Percentiles rank a stretch among this genome's conserved stretches.
phyloP scores from a whole-genome alignment of 2,329 filamentous ascomycete genomes.

The Harringtonia aguacate region DNA sequence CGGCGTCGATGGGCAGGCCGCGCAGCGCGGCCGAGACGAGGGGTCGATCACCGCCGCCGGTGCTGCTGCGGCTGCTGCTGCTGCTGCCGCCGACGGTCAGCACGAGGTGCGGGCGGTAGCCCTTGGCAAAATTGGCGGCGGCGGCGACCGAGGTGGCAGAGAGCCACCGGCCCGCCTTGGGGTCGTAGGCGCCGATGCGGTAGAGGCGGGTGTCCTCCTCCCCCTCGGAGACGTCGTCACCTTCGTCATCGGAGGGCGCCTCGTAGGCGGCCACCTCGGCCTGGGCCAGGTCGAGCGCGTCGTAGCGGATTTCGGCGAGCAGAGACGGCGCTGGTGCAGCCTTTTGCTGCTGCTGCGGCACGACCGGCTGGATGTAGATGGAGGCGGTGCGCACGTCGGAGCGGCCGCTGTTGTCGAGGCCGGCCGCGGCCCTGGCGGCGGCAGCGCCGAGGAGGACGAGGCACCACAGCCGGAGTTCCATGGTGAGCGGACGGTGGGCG shows the following conservation, averaged over 20 bases:
- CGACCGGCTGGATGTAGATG: conserved; percentile 44
- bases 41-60: too few species aligned
- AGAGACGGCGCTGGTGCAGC: conserved; percentile 16
- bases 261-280: conserved; percentile 44
- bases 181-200: conserved; percentile 48
- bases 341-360: conserved; percentile 21
- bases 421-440: not conserved
- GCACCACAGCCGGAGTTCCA: not conserved
- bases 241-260: conserved; percentile 30
- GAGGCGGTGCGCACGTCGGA: conserved; percentile 31
- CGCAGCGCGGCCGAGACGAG: conserved; percentile 28
- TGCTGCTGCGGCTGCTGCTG: not conserved
- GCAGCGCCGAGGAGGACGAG: conserved; percentile 1
- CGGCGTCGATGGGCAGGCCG: conserved; percentile 51
- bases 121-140: conserved; percentile 48
- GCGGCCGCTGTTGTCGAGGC: not conserved
- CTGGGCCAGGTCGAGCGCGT: conserved; percentile 26
- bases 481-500: too few species aligned
- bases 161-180: conserved; percentile 33
- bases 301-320: conserved; percentile 48
- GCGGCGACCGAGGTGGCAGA: conserved; percentile 46
- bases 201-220: conserved; percentile 32
- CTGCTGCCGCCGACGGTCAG: conserved; percentile 32
- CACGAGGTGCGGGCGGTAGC: conserved; percentile 46
- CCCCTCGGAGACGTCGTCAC: conserved; percentile 15